Percentiles rank a stretch among this genome's conserved stretches.
phyloP scores from a whole-genome alignment of 1,284 basidiomycete species.

The Kalmanozyma brasiliensis region DNA sequence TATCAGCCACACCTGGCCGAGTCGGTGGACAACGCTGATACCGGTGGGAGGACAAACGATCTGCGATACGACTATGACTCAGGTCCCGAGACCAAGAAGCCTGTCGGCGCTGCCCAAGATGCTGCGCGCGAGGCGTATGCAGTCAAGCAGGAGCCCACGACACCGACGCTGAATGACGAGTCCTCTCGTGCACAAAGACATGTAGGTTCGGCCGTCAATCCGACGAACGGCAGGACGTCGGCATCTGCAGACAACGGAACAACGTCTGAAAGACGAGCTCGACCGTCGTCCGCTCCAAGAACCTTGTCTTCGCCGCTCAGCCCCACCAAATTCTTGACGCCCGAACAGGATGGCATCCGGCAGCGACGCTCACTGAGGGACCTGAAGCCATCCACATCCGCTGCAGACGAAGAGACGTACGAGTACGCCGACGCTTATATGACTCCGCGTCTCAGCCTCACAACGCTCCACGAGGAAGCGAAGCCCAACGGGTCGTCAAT shows the following conservation, averaged over 20 bases:
- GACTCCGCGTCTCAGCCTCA: constrained; percentile 23
- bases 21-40: constrained; percentile 21
- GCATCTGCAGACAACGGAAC: too few relatives aligned
- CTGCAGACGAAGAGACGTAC: constrained; percentile 11
- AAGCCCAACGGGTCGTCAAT: not conserved
- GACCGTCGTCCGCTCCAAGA: not conserved
- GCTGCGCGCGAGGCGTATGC: not conserved
- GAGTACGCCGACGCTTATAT: constrained; percentile 25
- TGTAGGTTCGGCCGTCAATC: not conserved
- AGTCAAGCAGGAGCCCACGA: constrained; percentile 7
- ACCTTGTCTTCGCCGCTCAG: too few relatives aligned
- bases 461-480: constrained; percentile 21
- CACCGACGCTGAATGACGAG: not conserved
- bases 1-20: constrained; percentile 32
- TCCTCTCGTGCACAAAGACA: constrained; percentile 10
- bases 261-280: not conserved
- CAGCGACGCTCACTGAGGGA: constrained; percentile 3
- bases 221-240: constrained; percentile 2
- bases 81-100: not conserved
- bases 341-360: not conserved
- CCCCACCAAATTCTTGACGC: too few relatives aligned
- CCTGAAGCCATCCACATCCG: constrained; percentile 20
- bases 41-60: constrained; percentile 16
- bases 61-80: constrained; percentile 22
- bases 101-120: not conserved